Conservation (phyloP, 768 basidiomycete species). For the Pleurotus giganteus region DNA sequence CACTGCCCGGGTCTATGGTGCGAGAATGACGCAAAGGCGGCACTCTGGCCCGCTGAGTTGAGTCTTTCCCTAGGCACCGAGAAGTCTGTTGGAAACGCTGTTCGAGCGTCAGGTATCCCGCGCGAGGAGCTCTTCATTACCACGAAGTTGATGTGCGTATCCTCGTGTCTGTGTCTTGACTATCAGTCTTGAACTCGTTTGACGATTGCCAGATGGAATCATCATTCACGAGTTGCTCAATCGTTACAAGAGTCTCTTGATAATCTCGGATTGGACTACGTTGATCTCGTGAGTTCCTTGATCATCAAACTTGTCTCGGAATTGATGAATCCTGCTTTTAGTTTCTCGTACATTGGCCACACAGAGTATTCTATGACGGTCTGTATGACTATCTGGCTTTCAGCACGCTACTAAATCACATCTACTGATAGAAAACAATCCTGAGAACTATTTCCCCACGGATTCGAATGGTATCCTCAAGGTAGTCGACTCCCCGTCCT, state of each 20-base stretch:
- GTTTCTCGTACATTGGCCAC: slow-evolving; percentile 55
- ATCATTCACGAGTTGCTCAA: slow-evolving; percentile 33
- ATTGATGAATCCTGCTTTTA: slow-evolving; percentile 14
- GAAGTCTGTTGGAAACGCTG: slow-evolving; percentile 37
- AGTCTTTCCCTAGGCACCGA: slow-evolving; percentile 31
- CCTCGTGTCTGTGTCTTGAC: neutral
- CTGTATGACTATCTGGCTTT: too few species aligned
- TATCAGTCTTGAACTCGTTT: too few species aligned
- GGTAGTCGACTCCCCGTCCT: slow-evolving; percentile 25
- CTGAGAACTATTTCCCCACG: too few species aligned
- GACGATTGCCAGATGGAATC: slow-evolving; percentile 42
- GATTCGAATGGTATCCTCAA: slow-evolving; percentile 34
- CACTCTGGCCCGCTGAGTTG: neutral
- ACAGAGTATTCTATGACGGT: slow-evolving; percentile 32
- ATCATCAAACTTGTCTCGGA: neutral
- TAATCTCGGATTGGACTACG: slow-evolving; percentile 40
- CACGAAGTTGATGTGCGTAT: slow-evolving; percentile 43
- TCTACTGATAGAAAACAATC: too few species aligned
- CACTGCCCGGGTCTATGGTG: slow-evolving; percentile 36
- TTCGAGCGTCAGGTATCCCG: slow-evolving; percentile 47
- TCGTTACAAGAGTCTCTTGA: slow-evolving; percentile 40
- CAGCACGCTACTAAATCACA: too few species aligned
- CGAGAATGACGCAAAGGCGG: neutral
- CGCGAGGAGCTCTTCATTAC: slow-evolving; percentile 49
- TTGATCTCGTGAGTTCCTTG: slow-evolving; percentile 38